Percentiles rank a stretch among this genome's conserved stretches.
These are phyloP conservation scores for Kingdonia uniflora DNA, from an alignment of 164 flowering plant genomes.

Conservation along the genomic window DNA sequence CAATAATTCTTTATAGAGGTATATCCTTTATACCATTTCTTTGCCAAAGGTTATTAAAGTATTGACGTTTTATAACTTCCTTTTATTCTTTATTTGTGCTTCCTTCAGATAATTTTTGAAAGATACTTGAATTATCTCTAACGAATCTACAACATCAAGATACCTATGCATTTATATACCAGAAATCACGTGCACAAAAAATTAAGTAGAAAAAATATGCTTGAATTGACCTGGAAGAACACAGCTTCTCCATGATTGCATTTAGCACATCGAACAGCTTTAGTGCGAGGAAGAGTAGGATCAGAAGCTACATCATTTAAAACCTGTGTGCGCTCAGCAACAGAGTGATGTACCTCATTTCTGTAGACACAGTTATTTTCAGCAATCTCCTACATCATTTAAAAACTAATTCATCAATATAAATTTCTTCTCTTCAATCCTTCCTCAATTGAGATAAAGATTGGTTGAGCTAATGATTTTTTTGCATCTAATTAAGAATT, in stretches of 20 bases:
- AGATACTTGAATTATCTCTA: too few species aligned
- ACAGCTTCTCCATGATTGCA: conserved; percentile 92
- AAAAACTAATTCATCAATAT: not conserved
- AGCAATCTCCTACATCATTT: conserved; percentile 62
- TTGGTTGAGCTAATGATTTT: too few species aligned
- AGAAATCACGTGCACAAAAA: not conserved
- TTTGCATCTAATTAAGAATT: too few species aligned
- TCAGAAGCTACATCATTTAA: conserved; percentile 82
- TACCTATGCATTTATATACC: not conserved
- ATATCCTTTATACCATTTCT: too few species aligned
- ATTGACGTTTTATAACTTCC: too few species aligned
- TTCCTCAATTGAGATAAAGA: too few species aligned
- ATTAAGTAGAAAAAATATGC: conserved; percentile 1
- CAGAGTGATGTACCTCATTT: conserved; percentile 78
- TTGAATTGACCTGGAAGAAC: conserved; percentile 69
- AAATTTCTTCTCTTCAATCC: too few species aligned
- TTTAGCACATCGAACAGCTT: conserved; percentile 52
- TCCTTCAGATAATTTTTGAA: too few species aligned
- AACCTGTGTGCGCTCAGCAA: conserved; percentile 70
- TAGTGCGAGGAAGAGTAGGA: conserved; percentile 93
- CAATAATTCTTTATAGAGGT: too few species aligned
- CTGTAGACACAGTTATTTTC: conserved; percentile 82
- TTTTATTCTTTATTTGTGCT: too few species aligned
- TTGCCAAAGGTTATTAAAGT: too few species aligned
- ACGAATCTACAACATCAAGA: too few species aligned